Evolutionary conservation across 345 rosid genomes (phyloP).

Genomic region (Eucalyptus globulus): DNA sequence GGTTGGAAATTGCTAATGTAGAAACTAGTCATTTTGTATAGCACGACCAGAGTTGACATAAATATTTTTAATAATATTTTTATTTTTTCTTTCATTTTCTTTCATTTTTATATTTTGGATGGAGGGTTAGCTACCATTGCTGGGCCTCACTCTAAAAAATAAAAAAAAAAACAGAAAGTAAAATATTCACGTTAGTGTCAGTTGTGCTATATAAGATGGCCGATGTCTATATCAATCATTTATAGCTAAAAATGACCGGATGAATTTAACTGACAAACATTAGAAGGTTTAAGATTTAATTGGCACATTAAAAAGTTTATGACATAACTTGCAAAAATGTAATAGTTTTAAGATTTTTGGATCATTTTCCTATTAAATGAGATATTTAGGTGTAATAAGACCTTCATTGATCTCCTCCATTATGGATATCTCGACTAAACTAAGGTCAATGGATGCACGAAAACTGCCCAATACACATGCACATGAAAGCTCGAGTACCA

Average conservation of each 20-base stretch:
- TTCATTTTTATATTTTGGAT: too few relatives aligned
- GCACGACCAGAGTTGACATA: accelerated
- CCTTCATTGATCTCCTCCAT: too few relatives aligned
- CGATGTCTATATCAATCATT: accelerated
- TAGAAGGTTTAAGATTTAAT: too few relatives aligned
- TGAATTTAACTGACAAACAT: accelerated
- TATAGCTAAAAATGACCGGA: too few relatives aligned
- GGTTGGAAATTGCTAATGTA: accelerated
- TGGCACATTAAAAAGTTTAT: too few relatives aligned
- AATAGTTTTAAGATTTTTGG: too few relatives aligned
- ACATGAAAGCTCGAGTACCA: background rate
- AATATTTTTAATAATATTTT: too few relatives aligned
- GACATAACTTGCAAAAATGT: accelerated
- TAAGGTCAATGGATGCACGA: too few relatives aligned
- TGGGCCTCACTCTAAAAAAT: background rate
- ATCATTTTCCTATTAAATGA: background rate
- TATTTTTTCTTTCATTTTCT: too few relatives aligned
- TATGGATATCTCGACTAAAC: too few relatives aligned
- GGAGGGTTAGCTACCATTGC: background rate
- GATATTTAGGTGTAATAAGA: background rate
- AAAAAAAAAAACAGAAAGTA: accelerated
- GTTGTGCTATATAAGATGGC: accelerated
- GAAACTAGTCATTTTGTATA: too few relatives aligned
- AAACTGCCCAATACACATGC: background rate
- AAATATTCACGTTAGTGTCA: accelerated